A percentile compares a stretch with the other conserved stretches of the same genome.
phyloP scores from a whole-genome alignment of 2,329 filamentous ascomycete species.

The Cercospora zeina region DNA sequence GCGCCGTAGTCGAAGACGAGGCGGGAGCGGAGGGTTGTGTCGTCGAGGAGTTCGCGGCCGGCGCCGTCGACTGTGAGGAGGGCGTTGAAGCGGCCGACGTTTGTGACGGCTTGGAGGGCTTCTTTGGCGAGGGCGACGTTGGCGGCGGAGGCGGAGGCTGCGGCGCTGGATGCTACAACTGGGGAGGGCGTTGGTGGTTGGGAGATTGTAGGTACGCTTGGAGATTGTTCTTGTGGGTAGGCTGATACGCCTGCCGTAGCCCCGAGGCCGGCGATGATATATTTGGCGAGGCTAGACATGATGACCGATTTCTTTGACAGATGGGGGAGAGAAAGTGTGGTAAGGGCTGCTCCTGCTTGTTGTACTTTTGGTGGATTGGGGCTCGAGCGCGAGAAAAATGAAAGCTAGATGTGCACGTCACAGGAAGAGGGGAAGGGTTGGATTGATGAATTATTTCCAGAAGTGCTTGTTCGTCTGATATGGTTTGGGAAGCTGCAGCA shows the following conservation, averaged over 20 bases:
- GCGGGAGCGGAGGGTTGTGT: constrained; percentile 17
- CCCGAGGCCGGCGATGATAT: constrained; percentile 25
- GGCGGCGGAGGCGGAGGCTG: constrained; percentile 16
- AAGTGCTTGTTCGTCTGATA: constrained; percentile 6
- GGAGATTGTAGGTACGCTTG: constrained; percentile 18
- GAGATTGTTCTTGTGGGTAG: constrained; percentile 15
- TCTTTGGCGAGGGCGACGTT: constrained; percentile 21
- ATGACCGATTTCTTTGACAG: neutral
- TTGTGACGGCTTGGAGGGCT: constrained; percentile 20
- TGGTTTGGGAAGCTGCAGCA: neutral
- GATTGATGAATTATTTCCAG: neutral
- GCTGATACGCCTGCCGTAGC: constrained; percentile 24
- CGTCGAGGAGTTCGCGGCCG: constrained; percentile 18
- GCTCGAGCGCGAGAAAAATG: neutral
- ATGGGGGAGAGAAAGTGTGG: neutral
- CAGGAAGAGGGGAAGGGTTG: neutral
- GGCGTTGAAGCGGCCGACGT: constrained; percentile 23
- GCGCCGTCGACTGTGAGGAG: constrained; percentile 22
- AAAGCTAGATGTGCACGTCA: neutral
- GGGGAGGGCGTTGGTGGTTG: constrained; percentile 16
- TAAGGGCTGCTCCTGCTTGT: neutral
- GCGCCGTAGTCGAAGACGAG: constrained; percentile 26
- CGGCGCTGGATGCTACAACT: constrained; percentile 17
- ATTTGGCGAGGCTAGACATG: constrained; percentile 22
- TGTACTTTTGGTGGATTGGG: neutral